Evolutionary conservation across 2,329 filamentous ascomycete species (phyloP).

Genomic region (Cryphonectria nitschkei): DNA sequence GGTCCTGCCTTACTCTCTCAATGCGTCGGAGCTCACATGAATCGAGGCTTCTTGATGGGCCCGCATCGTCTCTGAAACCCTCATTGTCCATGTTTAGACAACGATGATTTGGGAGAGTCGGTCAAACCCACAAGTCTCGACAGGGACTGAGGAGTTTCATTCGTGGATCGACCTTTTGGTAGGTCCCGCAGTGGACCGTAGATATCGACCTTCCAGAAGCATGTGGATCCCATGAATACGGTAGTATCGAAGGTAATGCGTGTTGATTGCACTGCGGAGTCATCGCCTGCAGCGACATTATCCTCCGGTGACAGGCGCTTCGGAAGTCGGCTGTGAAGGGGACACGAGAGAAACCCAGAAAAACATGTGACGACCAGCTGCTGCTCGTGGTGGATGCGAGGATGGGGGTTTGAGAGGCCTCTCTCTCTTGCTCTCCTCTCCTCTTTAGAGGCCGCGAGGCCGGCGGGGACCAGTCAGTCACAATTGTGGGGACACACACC

Average conservation of each 20-base stretch:
- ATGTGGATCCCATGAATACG: slow-evolving; percentile 14
- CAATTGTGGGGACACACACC: slow-evolving; percentile 16
- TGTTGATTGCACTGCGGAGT: background rate
- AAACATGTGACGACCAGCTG: slow-evolving; percentile 17
- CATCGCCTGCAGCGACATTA: background rate
- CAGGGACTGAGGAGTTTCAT: slow-evolving; percentile 2
- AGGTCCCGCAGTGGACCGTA: background rate
- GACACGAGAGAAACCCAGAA: background rate
- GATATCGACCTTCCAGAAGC: slow-evolving; percentile 15
- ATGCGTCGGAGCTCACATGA: background rate
- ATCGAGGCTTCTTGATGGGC: background rate
- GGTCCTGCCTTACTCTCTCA: background rate
- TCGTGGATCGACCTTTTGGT: slow-evolving; percentile 1
- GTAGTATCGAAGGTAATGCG: background rate
- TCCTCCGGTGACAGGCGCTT: background rate
- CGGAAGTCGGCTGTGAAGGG: slow-evolving; percentile 8
- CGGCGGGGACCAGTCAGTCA: slow-evolving; percentile 3
- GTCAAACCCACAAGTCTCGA: background rate
- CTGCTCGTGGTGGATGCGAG: background rate
- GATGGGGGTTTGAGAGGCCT: background rate
- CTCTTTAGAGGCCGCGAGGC: background rate
- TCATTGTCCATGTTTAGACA: slow-evolving; percentile 2
- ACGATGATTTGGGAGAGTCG: background rate
- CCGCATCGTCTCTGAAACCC: background rate
- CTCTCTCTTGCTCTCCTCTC: background rate